Conservation (phyloP, 2,329 filamentous ascomycete genomes). For the Penicillium glabrum region DNA sequence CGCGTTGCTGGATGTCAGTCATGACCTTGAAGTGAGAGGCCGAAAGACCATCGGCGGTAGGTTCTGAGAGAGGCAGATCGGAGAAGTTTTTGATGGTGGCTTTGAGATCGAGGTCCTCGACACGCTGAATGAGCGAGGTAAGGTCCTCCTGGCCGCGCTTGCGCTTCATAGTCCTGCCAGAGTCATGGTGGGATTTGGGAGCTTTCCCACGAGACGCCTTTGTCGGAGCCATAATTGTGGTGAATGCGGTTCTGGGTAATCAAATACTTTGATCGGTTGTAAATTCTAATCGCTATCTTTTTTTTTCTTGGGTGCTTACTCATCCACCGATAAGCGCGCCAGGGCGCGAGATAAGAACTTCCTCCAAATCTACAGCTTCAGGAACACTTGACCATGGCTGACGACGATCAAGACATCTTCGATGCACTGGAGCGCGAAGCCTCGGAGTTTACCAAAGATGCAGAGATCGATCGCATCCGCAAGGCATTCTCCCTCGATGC, state of each 20-base stretch:
- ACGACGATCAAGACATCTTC: slow-evolving; percentile 72
- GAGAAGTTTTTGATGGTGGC: slow-evolving; percentile 67
- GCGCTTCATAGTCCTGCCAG: slow-evolving; percentile 41
- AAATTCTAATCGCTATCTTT: slow-evolving; percentile 25
- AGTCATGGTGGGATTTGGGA: slow-evolving; percentile 27
- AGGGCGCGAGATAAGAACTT: slow-evolving; percentile 26
- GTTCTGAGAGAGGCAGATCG: slow-evolving; percentile 80
- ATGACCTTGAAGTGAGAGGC: slow-evolving; percentile 84
- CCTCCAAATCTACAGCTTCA: not conserved
- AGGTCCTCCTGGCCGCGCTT: slow-evolving; percentile 49
- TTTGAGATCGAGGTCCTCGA: slow-evolving; percentile 47
- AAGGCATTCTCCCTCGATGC: slow-evolving; percentile 81
- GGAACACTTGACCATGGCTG: slow-evolving; percentile 42
- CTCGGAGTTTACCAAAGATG: slow-evolving; percentile 94
- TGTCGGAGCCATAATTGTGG: slow-evolving; percentile 34
- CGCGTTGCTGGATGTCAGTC: slow-evolving; percentile 87
- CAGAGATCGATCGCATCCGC: slow-evolving; percentile 91
- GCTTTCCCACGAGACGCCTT: slow-evolving; percentile 29
- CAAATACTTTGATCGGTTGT: not conserved
- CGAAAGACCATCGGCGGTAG: slow-evolving; percentile 76
- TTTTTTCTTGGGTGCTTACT: slow-evolving; percentile 35
- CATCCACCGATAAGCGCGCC: slow-evolving; percentile 33
- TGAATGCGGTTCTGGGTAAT: slow-evolving; percentile 3
- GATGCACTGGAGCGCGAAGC: slow-evolving; percentile 79
- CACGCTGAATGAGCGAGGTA: slow-evolving; percentile 41